phyloP scores from a whole-genome alignment of 495 filamentous ascomycete genomes.

The Parathielavia hyrcaniae region DNA sequence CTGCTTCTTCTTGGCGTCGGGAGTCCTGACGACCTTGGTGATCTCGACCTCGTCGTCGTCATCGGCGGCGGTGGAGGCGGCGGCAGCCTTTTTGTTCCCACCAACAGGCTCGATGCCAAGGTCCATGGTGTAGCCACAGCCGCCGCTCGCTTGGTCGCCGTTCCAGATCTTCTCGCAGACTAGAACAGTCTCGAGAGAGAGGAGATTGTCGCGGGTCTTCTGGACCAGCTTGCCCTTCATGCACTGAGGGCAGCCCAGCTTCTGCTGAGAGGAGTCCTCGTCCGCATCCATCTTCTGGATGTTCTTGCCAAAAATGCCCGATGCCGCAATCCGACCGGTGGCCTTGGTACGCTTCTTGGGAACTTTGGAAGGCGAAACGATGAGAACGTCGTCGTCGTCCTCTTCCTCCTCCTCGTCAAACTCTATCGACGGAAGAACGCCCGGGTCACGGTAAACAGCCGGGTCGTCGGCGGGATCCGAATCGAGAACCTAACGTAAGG shows the following conservation, averaged over 20 bases:
- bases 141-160: neutral
- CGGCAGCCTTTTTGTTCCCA: neutral
- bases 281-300: neutral
- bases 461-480: slow-evolving; percentile 6
- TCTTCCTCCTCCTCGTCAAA: neutral
- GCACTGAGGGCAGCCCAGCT: slow-evolving; percentile 4
- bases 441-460: neutral
- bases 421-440: neutral
- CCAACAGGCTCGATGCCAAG: neutral
- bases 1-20: neutral
- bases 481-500: neutral
- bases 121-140: slow-evolving; percentile 2
- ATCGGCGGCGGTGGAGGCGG: neutral
- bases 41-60: neutral
- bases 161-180: neutral
- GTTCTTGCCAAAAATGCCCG: neutral
- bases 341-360: no score
- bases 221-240: neutral
- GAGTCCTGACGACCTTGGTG: neutral
- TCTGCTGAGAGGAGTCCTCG: neutral
- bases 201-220: neutral
- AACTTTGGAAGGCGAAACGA: neutral
- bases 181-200: neutral
- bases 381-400: neutral
- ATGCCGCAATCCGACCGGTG: neutral